Evolutionary conservation across 202 grass and related monocot genomes (phyloP), one percentile per base, ranked within the genome.

Genomic region (Dendrocalamus latiflorus): DNA sequence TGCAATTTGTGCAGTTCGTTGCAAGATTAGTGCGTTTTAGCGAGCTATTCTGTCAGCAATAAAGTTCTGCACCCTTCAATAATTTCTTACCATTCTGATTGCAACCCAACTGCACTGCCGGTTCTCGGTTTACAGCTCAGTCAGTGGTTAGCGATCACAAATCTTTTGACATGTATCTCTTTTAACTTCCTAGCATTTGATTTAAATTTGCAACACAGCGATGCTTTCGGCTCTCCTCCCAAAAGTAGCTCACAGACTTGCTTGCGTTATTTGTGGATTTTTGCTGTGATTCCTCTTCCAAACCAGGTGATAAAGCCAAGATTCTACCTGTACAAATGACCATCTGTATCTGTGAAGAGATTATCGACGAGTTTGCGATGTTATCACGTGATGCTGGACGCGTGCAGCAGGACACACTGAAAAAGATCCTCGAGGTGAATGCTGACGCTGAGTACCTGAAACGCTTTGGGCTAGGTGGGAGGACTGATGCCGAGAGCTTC

Each of bases 401-500:
- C 7, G 89, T 92, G 64, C 96, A 99, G 85, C 78, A 63, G 17
- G 93, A 94, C 59, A 91, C 93, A 9, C 83, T 99, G 53, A 89
- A 45, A 49, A 93, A 82, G 74, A 92, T 99, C 81, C 93, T 99
- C 1, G 78, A 96, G 58, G 69, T 81, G 57, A 99, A 99, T 82
- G 87, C 81, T 12, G 71, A 82, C 65, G 81, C 93, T 62, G 93
- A 96, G 70, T 99, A 99, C 73, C 89, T 99, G 81, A 88, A 61
- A 9, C 44, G 78, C 25, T 92, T 89, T 12, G 91, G 89, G 2
- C 91, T 99, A 26, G 88, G 61, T 2, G 88, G 89, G 57, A 95
- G 91, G 77, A 99, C 85, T 30, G 96, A 99, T 74, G 87, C 90
- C 12, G 61, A 86, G 66, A 99, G 89, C 78, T 99, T 91, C 69